Conservation (phyloP, 495 filamentous ascomycete genomes). For the Tuber indicum region DNA sequence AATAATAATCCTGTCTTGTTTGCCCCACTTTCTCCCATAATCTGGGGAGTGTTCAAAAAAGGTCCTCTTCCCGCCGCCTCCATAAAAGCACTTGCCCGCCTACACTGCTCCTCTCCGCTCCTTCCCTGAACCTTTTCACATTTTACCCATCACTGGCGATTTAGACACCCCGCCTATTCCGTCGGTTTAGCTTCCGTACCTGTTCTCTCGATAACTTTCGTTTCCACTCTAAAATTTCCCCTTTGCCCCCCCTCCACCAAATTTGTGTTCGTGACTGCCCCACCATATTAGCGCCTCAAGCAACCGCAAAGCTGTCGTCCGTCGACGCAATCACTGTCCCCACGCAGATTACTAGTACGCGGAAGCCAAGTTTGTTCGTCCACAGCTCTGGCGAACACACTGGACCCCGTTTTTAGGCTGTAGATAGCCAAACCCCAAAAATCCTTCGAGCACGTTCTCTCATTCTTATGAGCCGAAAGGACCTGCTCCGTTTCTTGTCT, state of each 20-base stretch:
- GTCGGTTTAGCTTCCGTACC: conserved; percentile 13
- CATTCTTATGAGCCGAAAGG: conserved; percentile 79
- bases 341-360: conserved; percentile 14
- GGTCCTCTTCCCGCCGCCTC: conserved; percentile 5
- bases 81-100: conserved; percentile 4
- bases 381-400: conserved; percentile 42
- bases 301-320: conserved; percentile 32
- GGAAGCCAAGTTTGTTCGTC: conserved; percentile 40
- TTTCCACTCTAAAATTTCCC: background rate
- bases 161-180: conserved; percentile 7
- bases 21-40: conserved; percentile 24
- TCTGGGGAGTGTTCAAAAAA: conserved; percentile 28
- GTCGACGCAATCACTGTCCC: conserved; percentile 14
- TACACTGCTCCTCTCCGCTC: conserved; percentile 8
- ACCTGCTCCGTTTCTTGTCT: conserved; percentile 88
- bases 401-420: conserved; percentile 40
- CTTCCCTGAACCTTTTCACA: conserved; percentile 15
- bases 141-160: conserved; percentile 7
- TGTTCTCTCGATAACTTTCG: background rate
- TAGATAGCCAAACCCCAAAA: conserved; percentile 36
- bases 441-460: conserved; percentile 35
- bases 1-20: conserved; percentile 21
- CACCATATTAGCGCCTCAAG: background rate
- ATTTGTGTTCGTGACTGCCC: conserved; percentile 1
- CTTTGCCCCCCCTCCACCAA: background rate